phyloP scores from a whole-genome alignment of 1,284 basidiomycete genomes.

The Anthracocystis setariae region DNA sequence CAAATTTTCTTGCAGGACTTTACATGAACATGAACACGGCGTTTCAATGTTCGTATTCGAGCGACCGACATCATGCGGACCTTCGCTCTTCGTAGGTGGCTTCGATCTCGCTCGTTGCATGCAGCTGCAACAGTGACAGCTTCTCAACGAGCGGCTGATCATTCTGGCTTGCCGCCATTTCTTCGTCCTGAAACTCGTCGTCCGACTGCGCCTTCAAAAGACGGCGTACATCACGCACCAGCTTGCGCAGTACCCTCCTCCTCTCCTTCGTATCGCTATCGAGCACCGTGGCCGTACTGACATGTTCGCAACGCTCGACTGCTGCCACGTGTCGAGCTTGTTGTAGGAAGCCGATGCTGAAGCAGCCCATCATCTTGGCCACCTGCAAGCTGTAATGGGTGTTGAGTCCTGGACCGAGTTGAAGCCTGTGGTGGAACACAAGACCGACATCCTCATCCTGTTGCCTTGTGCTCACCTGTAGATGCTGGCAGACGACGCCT shows the following conservation, averaged over 20 bases:
- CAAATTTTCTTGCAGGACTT: no score
- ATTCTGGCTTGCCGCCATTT: background rate
- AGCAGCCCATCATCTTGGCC: conserved; percentile 47
- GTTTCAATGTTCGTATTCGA: background rate
- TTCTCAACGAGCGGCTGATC: conserved; percentile 10
- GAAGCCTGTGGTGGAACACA: conserved; percentile 41
- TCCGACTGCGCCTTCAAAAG: background rate
- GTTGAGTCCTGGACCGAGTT: conserved; percentile 29
- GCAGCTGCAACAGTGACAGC: conserved; percentile 12
- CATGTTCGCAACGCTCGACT: conserved; percentile 10
- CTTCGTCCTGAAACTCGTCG: background rate
- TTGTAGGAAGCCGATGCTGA: conserved; percentile 20
- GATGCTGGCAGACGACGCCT: conserved; percentile 36
- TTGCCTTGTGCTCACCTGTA: conserved; percentile 24
- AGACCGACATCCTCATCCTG: conserved; percentile 14
- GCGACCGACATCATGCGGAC: background rate
- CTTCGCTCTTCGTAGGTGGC: conserved; percentile 4
- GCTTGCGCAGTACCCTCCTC: conserved; percentile 16
- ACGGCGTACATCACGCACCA: conserved; percentile 17
- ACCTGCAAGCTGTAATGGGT: conserved; percentile 49
- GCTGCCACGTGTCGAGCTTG: conserved; percentile 21
- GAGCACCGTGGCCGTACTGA: background rate
- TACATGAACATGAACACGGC: background rate
- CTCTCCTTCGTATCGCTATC: conserved; percentile 6
- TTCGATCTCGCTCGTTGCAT: conserved; percentile 11